Conservation (phyloP, 1,284 basidiomycete species). For the Microbotryum silenes-acaulis region DNA sequence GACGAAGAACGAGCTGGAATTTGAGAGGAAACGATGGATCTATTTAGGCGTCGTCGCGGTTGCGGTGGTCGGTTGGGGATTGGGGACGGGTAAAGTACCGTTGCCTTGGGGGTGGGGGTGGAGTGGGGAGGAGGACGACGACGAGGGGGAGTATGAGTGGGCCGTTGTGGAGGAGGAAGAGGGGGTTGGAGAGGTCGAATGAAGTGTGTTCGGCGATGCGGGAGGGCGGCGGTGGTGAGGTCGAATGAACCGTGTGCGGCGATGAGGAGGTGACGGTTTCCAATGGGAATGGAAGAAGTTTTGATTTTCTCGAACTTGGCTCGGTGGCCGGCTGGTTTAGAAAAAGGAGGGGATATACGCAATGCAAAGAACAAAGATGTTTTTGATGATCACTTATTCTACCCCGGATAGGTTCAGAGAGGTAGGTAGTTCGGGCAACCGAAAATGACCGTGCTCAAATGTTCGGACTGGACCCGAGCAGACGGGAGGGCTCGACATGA, state of each 20-base stretch:
- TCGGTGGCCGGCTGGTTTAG: too few relatives aligned
- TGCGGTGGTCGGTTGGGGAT: slow-evolving; percentile 17
- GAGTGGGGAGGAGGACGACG: neutral
- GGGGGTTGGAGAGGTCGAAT: slow-evolving; percentile 11
- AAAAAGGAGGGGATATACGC: too few relatives aligned
- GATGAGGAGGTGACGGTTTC: too few relatives aligned
- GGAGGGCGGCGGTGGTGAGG: neutral
- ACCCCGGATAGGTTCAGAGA: too few relatives aligned
- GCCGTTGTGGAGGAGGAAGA: slow-evolving; percentile 7
- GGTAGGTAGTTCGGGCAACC: too few relatives aligned
- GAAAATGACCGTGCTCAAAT: too few relatives aligned
- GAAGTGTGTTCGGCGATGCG: neutral
- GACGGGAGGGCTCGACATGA: too few relatives aligned
- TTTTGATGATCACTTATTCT: too few relatives aligned
- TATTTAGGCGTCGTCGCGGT: slow-evolving; percentile 17
- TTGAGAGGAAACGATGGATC: slow-evolving; percentile 11
- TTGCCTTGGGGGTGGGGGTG: slow-evolving; percentile 11
- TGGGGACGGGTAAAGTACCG: slow-evolving; percentile 26
- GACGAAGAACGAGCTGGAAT: slow-evolving; percentile 10
- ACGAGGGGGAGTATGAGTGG: neutral
- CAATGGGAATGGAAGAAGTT: too few relatives aligned
- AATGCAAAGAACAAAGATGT: too few relatives aligned
- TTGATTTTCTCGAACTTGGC: too few relatives aligned
- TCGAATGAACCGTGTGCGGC: slow-evolving; percentile 1
- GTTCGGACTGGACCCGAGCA: too few relatives aligned